phyloP scores from a whole-genome alignment of 768 basidiomycete genomes.

The Dendrothele bispora region DNA sequence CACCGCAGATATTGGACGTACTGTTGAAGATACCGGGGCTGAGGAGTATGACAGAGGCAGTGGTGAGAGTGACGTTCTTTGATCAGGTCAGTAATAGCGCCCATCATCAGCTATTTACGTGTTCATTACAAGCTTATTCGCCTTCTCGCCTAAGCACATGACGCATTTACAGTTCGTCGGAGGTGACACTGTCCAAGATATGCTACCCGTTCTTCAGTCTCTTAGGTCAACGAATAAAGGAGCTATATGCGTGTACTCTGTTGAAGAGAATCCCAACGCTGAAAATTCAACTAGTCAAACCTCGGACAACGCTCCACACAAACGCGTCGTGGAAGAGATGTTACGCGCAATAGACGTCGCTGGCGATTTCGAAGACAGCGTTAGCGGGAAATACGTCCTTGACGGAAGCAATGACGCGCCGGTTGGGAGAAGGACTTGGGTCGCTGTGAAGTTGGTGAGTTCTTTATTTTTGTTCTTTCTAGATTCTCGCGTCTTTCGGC shows the following conservation, averaged over 20 bases:
- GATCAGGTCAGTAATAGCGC: conserved; percentile 54
- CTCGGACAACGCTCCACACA: conserved; percentile 39
- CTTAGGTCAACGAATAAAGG: conserved; percentile 74
- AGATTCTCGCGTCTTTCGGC: conserved; percentile 6
- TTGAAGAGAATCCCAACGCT: conserved; percentile 73
- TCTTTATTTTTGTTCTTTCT: conserved; percentile 5
- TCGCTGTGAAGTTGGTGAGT: conserved; percentile 81
- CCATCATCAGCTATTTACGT: too few relatives aligned
- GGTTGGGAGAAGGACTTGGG: conserved; percentile 65
- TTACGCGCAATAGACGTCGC: conserved; percentile 74
- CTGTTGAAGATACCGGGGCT: conserved; percentile 58
- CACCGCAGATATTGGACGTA: conserved; percentile 61
- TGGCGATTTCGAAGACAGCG: conserved; percentile 73
- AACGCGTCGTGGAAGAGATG: conserved; percentile 76
- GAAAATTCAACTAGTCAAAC: conserved; percentile 37
- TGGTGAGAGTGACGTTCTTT: conserved; percentile 84
- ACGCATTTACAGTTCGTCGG: conserved; percentile 92
- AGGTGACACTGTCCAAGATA: conserved; percentile 74
- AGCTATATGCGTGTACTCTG: conserved; percentile 77
- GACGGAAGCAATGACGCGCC: too few relatives aligned
- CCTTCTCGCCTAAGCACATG: too few relatives aligned
- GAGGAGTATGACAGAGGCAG: conserved; percentile 58
- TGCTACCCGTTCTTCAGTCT: conserved; percentile 60
- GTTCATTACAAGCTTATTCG: background rate
- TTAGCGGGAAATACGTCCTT: too few relatives aligned